Conservation (phyloP, 768 basidiomycete genomes). For the Scleroderma citrinum region DNA sequence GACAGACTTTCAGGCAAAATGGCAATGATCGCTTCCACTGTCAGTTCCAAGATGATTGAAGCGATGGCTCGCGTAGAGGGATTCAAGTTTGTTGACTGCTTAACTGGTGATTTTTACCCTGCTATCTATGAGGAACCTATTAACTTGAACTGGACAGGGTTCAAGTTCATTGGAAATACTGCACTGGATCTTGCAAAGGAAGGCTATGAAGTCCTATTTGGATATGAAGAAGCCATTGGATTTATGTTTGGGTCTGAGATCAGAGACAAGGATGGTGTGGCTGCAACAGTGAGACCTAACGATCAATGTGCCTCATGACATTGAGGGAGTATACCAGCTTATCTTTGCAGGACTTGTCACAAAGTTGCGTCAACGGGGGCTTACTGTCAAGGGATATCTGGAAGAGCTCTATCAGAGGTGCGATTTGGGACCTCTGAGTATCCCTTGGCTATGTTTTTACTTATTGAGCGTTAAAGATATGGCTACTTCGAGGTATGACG, state of each 20-base stretch:
- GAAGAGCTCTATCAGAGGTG: slow-evolving; percentile 59
- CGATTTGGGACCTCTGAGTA: slow-evolving; percentile 7
- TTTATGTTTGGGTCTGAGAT: slow-evolving; percentile 81
- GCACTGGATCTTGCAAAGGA: slow-evolving; percentile 56
- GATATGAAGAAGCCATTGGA: slow-evolving; percentile 91
- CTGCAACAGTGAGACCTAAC: slow-evolving; percentile 55
- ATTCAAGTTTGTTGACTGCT: slow-evolving; percentile 78
- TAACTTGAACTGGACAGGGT: slow-evolving; percentile 43
- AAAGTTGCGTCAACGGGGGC: slow-evolving; percentile 43
- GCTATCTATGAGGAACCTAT: background rate
- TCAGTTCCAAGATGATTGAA: slow-evolving; percentile 87
- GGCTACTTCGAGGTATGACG: slow-evolving; percentile 65
- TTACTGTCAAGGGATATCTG: slow-evolving; percentile 52
- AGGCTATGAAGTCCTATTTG: slow-evolving; percentile 73
- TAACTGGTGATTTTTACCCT: slow-evolving; percentile 53
- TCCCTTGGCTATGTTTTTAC: background rate
- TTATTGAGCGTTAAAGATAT: slow-evolving; percentile 45
- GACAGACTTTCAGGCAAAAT: slow-evolving; percentile 44
- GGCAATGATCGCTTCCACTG: slow-evolving; percentile 85
- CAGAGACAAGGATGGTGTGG: slow-evolving; percentile 84
- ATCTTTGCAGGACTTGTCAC: slow-evolving; percentile 64
- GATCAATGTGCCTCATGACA: background rate
- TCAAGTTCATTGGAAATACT: slow-evolving; percentile 88
- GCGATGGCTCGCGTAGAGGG: slow-evolving; percentile 70
- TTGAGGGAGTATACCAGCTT: slow-evolving; percentile 36